Evolutionary conservation across 495 filamentous ascomycete genomes (phyloP).

Genomic region (Penicillium macrosclerotiorum): DNA sequence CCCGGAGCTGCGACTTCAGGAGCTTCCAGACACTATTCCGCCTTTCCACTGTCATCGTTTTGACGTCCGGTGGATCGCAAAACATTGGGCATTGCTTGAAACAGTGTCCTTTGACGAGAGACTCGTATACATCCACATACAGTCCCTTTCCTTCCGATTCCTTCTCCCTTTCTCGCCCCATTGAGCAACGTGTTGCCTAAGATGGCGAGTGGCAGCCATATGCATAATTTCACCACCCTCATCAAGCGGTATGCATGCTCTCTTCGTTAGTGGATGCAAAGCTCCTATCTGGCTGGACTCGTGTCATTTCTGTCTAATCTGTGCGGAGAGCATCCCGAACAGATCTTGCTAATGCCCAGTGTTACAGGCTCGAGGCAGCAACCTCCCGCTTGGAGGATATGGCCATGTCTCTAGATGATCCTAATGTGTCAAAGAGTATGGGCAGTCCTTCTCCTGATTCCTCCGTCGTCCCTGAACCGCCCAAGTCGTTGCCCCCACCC

Average conservation of each 20-base stretch:
- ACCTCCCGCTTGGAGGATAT: conserved; percentile 97
- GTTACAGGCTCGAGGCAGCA: conserved; percentile 86
- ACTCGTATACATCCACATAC: background rate
- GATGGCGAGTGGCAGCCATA: conserved; percentile 62
- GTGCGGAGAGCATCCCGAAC: background rate
- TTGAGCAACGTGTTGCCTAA: conserved; percentile 32
- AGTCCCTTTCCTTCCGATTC: background rate
- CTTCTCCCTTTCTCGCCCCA: background rate
- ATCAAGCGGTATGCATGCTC: conserved; percentile 84
- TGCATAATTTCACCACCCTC: conserved; percentile 95
- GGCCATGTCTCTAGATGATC: conserved; percentile 63
- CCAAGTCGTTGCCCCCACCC: conserved; percentile 41
- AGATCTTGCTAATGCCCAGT: conserved; percentile 23
- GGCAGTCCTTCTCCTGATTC: conserved; percentile 38
- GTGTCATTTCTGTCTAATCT: conserved; percentile 1
- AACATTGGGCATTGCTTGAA: conserved; percentile 1
- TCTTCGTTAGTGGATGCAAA: background rate
- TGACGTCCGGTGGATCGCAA: conserved; percentile 4
- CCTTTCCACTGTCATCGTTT: conserved; percentile 8
- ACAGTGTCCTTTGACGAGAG: background rate
- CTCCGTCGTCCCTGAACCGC: conserved; percentile 34
- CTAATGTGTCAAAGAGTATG: conserved; percentile 51
- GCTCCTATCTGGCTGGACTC: background rate
- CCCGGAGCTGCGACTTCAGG: conserved; percentile 22
- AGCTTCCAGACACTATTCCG: conserved; percentile 11